phyloP scores from a whole-genome alignment of 257 asterid species.

The Fraxinus quadrangulata region DNA sequence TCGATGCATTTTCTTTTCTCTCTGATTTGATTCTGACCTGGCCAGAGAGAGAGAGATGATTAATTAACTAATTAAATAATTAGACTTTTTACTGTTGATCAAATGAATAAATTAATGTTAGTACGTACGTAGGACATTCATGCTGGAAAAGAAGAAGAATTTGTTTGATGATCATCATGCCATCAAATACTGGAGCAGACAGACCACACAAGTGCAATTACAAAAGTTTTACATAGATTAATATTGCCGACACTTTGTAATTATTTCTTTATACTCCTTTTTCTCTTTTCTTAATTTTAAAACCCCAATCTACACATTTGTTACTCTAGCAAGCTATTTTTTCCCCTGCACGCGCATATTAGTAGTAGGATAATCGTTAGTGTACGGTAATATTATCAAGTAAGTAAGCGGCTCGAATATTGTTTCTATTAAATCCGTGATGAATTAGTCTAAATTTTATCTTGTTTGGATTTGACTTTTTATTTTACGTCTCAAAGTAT shows the following conservation, averaged over 20 bases:
- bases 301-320: background rate
- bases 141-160: background rate
- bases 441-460: too few relatives aligned
- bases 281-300: background rate
- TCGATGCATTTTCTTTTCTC: too few relatives aligned
- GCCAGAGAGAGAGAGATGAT: too few relatives aligned
- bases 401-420: too few relatives aligned
- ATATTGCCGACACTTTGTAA: background rate
- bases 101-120: too few relatives aligned
- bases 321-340: background rate
- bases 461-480: too few relatives aligned
- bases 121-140: background rate
- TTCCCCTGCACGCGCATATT: background rate
- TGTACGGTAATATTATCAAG: background rate
- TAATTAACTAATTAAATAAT: too few relatives aligned
- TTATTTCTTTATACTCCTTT: background rate
- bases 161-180: background rate
- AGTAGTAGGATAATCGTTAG: background rate
- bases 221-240: background rate
- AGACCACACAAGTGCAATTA: background rate
- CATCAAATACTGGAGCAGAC: background rate
- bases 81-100: too few relatives aligned
- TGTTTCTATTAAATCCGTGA: too few relatives aligned
- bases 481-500: too few relatives aligned
- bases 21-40: too few relatives aligned